A percentile compares a stretch with the other conserved stretches of the same genome.
These are phyloP conservation scores for Fusarium sp. DNA, from an alignment of 2,329 filamentous ascomycete species.

Conservation along the genomic window DNA sequence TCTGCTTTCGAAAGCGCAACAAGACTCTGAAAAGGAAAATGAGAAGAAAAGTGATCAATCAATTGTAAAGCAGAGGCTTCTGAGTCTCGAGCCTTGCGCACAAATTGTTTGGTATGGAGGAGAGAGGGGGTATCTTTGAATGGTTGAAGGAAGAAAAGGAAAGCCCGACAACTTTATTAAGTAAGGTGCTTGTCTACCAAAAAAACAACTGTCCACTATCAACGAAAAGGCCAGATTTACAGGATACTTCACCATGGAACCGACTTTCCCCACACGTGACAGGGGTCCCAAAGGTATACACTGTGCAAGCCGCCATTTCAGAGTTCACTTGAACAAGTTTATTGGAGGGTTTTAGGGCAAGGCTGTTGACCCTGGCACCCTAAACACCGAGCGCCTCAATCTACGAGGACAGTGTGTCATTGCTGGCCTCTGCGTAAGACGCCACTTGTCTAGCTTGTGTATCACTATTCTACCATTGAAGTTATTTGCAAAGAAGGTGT, in stretches of 20 bases:
- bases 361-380: conserved; percentile 28
- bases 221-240: conserved; percentile 54
- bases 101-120: conserved; percentile 39
- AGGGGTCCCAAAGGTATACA: conserved; percentile 37
- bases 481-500: background rate
- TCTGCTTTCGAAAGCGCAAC: conserved; percentile 30
- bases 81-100: conserved; percentile 43
- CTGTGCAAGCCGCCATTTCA: conserved; percentile 31
- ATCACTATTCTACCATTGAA: background rate
- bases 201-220: conserved; percentile 51
- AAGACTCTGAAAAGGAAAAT: conserved; percentile 32
- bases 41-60: conserved; percentile 39
- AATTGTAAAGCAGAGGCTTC: conserved; percentile 33
- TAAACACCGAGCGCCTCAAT: conserved; percentile 23
- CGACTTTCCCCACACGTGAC: conserved; percentile 45
- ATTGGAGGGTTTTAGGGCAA: background rate
- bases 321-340: background rate
- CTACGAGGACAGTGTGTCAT: background rate
- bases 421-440: conserved; percentile 10
- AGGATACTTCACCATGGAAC: background rate
- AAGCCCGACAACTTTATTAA: conserved; percentile 47
- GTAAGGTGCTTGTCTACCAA: conserved; percentile 37
- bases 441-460: conserved; percentile 18
- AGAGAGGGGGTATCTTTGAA: conserved; percentile 44
- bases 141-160: conserved; percentile 16